Conservation (phyloP, 1,284 basidiomycete genomes). For the Pseudozyma pruni region DNA sequence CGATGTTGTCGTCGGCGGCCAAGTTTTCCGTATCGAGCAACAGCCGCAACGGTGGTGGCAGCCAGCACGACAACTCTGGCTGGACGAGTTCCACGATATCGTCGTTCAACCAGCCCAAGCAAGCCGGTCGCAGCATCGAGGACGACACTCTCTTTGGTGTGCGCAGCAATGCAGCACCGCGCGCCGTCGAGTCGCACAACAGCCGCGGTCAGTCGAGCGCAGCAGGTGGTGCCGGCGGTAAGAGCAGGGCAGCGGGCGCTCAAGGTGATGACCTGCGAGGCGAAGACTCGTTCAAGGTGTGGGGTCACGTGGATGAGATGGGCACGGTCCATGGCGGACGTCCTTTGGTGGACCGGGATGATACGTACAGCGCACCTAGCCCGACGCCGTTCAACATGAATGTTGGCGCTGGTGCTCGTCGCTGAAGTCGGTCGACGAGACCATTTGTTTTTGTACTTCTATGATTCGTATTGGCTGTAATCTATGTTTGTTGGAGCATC, state of each 20-base stretch:
- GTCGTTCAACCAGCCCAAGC: constrained; percentile 45
- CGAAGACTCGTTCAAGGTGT: constrained; percentile 43
- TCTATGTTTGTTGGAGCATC: background rate
- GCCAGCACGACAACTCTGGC: constrained; percentile 37
- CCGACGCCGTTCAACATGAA: constrained; percentile 56
- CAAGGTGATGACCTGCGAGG: constrained; percentile 9
- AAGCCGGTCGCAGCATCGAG: constrained; percentile 52
- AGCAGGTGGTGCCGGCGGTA: constrained; percentile 1
- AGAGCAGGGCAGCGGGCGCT: constrained; percentile 3
- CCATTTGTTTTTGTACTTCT: background rate
- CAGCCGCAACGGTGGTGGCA: constrained; percentile 35
- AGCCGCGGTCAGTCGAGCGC: constrained; percentile 10
- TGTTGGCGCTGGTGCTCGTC: constrained; percentile 15
- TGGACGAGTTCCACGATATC: constrained; percentile 53
- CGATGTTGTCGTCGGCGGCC: constrained; percentile 41
- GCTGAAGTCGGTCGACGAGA: constrained; percentile 2
- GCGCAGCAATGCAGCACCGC: constrained; percentile 28
- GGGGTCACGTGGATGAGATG: constrained; percentile 55
- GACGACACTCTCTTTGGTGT: constrained; percentile 66
- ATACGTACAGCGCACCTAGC: constrained; percentile 59
- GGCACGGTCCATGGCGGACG: constrained; percentile 58
- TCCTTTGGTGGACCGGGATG: constrained; percentile 52
- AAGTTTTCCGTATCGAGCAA: constrained; percentile 45
- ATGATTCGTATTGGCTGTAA: background rate
- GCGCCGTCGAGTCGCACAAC: constrained; percentile 9